Evolutionary conservation across 768 basidiomycete genomes (phyloP), one percentile per base, ranked within the genome.

Genomic region (Russula sp.): DNA sequence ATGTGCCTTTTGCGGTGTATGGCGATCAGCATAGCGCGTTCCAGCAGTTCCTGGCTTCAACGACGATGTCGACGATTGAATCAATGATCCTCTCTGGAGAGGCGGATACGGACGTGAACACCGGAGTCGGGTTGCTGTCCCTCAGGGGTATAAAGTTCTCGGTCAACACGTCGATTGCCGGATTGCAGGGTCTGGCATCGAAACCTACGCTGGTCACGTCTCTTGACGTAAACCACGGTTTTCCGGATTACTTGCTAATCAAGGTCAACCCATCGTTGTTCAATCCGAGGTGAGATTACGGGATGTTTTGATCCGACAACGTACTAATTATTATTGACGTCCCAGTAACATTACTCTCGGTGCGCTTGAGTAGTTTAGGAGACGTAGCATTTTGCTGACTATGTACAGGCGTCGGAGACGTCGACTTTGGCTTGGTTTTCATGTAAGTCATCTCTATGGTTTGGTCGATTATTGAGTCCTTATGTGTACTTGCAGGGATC

Each of bases 141-240:
- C 74, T 90, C 22, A 77, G 74, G 16, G 80, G 76, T 63, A 88
- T 90, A 57, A 74, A 73, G 11, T 89, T 89, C 70, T 77, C 80
- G 0, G 84, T 89, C 11, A 75, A 81, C 53, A 83, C 84, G 3
- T 75, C 77, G 1, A 83, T 90, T 48, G 78, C 78, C 2, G 88
- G 88, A 46, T 70, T 90, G 59, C 84, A 88, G 72, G 88, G 87
- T 32, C 77, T 90, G 61, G 76, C 80, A 65, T 75, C 83, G 32
- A 80, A 78, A 63, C 87, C 86, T 11, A 81, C 83, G 2, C 77
- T 77, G 3, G 80, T 90, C 16, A 76, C 76, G 46, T 77, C 81
- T 66, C 75, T 90, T 56, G 87, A 89, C 65, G 87, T 89, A 32
- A 82, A 80, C 46, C 86, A 84, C 58, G 88, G 88, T 8, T 89